A percentile compares a stretch with the other conserved stretches of the same genome.
phyloP scores from a whole-genome alignment of 441 rosid genomes.

The Biscutella laevigata region DNA sequence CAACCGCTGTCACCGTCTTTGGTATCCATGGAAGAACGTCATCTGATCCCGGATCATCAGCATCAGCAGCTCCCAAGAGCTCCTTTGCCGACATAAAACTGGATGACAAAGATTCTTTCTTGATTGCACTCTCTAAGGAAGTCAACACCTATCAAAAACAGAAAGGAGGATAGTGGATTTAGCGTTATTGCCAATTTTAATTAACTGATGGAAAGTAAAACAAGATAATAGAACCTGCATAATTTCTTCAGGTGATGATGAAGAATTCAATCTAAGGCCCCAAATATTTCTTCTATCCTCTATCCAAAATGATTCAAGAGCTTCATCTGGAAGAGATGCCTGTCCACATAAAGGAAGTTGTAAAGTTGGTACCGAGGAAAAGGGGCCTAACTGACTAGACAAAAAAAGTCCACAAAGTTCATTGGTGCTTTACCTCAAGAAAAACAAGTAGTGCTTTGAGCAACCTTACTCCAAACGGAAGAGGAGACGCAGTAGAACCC shows the following conservation, averaged over 20 bases:
- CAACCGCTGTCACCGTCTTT: slow-evolving; percentile 69
- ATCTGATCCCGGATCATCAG: slow-evolving; percentile 31
- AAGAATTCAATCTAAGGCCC: slow-evolving; percentile 45
- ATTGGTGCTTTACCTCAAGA: slow-evolving; percentile 48
- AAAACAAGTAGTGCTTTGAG: slow-evolving; percentile 54
- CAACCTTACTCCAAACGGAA: slow-evolving; percentile 62
- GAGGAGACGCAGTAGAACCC: slow-evolving; percentile 34
- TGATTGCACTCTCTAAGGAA: slow-evolving; percentile 61
- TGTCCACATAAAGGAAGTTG: slow-evolving; percentile 29
- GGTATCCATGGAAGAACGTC: slow-evolving; percentile 86
- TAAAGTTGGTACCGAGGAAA: background rate
- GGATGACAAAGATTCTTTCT: slow-evolving; percentile 53
- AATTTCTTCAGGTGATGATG: slow-evolving; percentile 61
- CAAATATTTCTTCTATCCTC: slow-evolving; percentile 47
- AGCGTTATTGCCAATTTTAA: background rate
- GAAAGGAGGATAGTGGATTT: background rate
- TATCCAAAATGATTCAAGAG: slow-evolving; percentile 69
- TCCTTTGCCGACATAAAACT: slow-evolving; percentile 68
- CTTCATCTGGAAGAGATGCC: slow-evolving; percentile 79
- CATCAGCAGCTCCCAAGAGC: slow-evolving; percentile 36
- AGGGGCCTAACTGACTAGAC: background rate
- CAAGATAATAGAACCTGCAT: slow-evolving; percentile 47
- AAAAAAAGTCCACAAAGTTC: background rate
- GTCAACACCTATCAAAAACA: slow-evolving; percentile 57
- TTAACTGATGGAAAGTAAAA: background rate